These are phyloP conservation scores for Lactifluus hygrophoroides DNA, from an alignment of 768 basidiomycete species.

Conservation along the genomic window DNA sequence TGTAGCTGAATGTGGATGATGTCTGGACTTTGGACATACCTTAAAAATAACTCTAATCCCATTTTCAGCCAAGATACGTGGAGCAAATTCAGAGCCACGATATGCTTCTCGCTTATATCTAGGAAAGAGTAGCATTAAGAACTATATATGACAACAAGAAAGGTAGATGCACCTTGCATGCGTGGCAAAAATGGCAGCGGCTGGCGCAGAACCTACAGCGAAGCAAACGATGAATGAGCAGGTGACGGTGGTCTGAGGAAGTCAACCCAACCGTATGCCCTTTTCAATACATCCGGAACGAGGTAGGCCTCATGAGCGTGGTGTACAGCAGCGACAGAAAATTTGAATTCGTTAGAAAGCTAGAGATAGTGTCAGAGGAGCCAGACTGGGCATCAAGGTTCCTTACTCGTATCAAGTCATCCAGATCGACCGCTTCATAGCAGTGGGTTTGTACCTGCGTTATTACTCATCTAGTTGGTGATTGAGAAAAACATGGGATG, in stretches of 20 bases:
- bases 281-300: conserved; percentile 74
- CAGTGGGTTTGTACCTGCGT: conserved; percentile 40
- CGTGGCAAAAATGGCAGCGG: conserved; percentile 74
- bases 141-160: neutral
- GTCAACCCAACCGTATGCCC: conserved; percentile 40
- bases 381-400: conserved; percentile 26
- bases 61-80: conserved; percentile 48
- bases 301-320: conserved; percentile 88
- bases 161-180: conserved; percentile 41
- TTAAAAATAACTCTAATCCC: conserved; percentile 56
- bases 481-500: neutral
- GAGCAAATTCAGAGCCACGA: conserved; percentile 56
- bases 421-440: conserved; percentile 31
- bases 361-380: conserved; percentile 37
- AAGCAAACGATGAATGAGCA: conserved; percentile 29
- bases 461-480: neutral
- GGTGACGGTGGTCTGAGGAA: conserved; percentile 32
- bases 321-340: conserved; percentile 73
- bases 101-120: conserved; percentile 54
- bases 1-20: neutral
- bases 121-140: neutral
- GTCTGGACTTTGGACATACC: conserved; percentile 24
- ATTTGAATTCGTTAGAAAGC: conserved; percentile 88
- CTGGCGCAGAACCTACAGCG: conserved; percentile 46
- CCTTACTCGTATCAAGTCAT: conserved; percentile 23